Conservation (phyloP, 352 stramenopile genomes). For the Globisporangium alternatum region DNA sequence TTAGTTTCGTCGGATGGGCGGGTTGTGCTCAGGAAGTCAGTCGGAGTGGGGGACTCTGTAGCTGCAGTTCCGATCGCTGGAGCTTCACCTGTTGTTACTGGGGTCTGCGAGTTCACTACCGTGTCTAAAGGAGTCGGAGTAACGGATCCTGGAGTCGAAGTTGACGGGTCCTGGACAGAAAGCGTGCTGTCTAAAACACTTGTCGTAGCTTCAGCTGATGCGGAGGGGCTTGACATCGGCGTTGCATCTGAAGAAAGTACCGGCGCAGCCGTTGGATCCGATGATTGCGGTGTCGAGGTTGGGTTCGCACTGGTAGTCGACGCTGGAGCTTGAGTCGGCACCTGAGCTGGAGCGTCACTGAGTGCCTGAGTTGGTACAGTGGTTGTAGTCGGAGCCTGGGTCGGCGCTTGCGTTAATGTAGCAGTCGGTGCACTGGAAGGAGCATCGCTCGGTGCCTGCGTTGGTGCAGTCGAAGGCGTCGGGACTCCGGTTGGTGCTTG, state of each 20-base stretch:
- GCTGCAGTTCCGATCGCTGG: neutral
- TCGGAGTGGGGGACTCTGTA: neutral
- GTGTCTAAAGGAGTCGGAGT: neutral
- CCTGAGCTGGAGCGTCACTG: neutral
- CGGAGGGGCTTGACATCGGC: neutral
- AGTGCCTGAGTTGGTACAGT: neutral
- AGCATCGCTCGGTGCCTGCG: neutral
- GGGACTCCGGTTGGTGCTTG: conserved; percentile 7
- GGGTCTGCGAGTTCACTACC: neutral
- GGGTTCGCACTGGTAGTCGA: neutral
- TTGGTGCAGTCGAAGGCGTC: conserved; percentile 1
- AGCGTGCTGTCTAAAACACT: neutral
- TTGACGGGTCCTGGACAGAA: neutral
- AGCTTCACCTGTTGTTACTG: neutral
- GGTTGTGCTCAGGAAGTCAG: conserved; percentile 12
- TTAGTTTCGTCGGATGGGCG: neutral
- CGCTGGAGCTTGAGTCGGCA: neutral
- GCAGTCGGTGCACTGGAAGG: neutral
- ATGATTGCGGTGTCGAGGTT: neutral
- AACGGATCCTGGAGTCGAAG: neutral
- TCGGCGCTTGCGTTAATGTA: neutral
- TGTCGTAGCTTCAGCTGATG: conserved; percentile 9
- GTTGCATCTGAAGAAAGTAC: neutral
- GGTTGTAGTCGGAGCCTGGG: neutral
- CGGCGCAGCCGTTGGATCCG: neutral